Conservation (phyloP, 2,329 filamentous ascomycete species). For the Tolypocladium ophioglossoides region DNA sequence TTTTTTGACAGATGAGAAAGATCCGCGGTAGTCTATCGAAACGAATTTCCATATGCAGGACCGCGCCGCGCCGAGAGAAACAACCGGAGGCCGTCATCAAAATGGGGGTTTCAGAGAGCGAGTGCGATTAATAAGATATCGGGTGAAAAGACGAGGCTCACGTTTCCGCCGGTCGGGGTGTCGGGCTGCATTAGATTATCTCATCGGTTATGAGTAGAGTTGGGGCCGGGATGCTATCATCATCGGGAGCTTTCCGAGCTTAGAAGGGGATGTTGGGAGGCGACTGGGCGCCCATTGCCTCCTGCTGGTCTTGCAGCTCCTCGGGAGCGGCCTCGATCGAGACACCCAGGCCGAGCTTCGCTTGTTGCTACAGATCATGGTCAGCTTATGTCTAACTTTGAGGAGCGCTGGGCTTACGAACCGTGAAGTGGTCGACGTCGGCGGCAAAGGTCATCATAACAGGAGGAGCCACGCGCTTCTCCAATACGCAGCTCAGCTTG, state of each 20-base stretch:
- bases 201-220: slow-evolving; percentile 12
- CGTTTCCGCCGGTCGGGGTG: slow-evolving; percentile 11
- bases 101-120: slow-evolving; percentile 7
- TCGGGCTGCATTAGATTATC: slow-evolving; percentile 16
- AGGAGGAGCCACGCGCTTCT: slow-evolving; percentile 90
- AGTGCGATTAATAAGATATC: slow-evolving; percentile 20
- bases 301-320: slow-evolving; percentile 79
- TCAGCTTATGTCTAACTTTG: slow-evolving; percentile 16
- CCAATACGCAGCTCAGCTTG: slow-evolving; percentile 83
- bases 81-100: slow-evolving; percentile 7
- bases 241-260: slow-evolving; percentile 11
- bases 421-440: slow-evolving; percentile 92
- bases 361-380: slow-evolving; percentile 59
- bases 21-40: slow-evolving; percentile 5
- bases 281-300: slow-evolving; percentile 40
- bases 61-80: not conserved
- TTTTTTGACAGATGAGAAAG: not conserved
- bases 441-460: slow-evolving; percentile 92
- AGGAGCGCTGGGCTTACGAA: slow-evolving; percentile 36
- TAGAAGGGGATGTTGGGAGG: slow-evolving; percentile 57
- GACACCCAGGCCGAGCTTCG: slow-evolving; percentile 89
- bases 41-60: slow-evolving; percentile 1
- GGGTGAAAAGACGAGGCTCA: slow-evolving; percentile 9
- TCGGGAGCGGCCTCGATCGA: slow-evolving; percentile 80
- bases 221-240: slow-evolving; percentile 9